Percentiles rank a stretch among this genome's conserved stretches.
Evolutionary conservation across 352 stramenopile genomes (phyloP).

Genomic region (Phytophthora cryptogea): DNA sequence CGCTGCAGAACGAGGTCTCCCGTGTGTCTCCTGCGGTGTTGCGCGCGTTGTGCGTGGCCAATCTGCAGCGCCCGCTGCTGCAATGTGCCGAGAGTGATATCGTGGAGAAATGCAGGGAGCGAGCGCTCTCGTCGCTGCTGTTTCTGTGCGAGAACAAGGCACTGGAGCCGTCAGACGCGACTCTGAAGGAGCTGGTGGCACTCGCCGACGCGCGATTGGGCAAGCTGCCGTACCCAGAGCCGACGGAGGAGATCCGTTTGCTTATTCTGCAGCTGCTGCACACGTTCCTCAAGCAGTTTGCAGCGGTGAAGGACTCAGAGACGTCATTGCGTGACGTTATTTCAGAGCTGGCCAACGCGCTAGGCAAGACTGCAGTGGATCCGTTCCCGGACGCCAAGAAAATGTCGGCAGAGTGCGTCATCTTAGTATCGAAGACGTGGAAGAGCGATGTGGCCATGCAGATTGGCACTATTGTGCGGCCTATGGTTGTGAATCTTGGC

Average conservation of each 20-base stretch:
- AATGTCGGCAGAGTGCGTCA: slow-evolving; percentile 62
- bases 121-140: slow-evolving; percentile 60
- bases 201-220: slow-evolving; percentile 62
- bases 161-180: slow-evolving; percentile 42
- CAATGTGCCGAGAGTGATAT: slow-evolving; percentile 49
- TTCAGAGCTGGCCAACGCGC: slow-evolving; percentile 61
- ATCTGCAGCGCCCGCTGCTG: slow-evolving; percentile 57
- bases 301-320: slow-evolving; percentile 10
- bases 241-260: slow-evolving; percentile 83
- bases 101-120: slow-evolving; percentile 84
- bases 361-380: slow-evolving; percentile 77
- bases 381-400: slow-evolving; percentile 87
- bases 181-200: slow-evolving; percentile 53
- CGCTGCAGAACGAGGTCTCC: slow-evolving; percentile 50
- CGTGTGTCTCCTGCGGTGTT: slow-evolving; percentile 42
- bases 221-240: slow-evolving; percentile 77
- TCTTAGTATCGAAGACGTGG: slow-evolving; percentile 61
- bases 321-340: slow-evolving; percentile 61
- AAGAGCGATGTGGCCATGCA: slow-evolving; percentile 65
- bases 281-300: slow-evolving; percentile 60
- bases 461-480: slow-evolving; percentile 66
- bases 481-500: slow-evolving; percentile 68
- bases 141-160: slow-evolving; percentile 58
- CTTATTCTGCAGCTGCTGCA: slow-evolving; percentile 65
- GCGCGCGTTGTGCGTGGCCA: slow-evolving; percentile 42